Conservation (phyloP, 1,139 yeast genomes). For the Taiozyma sp. region DNA sequence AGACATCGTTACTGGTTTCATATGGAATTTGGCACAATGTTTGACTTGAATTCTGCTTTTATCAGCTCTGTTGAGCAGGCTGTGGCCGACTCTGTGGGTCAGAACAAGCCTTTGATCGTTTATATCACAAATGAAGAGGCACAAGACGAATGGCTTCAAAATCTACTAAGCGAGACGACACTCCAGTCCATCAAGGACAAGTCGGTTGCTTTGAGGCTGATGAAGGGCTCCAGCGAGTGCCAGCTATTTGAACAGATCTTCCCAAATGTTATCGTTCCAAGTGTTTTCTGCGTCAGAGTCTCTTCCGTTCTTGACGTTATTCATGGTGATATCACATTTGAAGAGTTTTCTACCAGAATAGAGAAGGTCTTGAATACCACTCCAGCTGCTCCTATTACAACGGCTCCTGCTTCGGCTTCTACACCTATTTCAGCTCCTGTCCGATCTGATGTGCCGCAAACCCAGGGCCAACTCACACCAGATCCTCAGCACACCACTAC, state of each 20-base stretch:
- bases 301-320: conserved; percentile 44
- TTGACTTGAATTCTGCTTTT: conserved; percentile 17
- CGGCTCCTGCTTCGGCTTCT: neutral
- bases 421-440: neutral
- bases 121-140: conserved; percentile 26
- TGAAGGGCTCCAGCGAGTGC: conserved; percentile 43
- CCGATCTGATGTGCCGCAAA: neutral
- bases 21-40: conserved; percentile 1
- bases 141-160: conserved; percentile 25
- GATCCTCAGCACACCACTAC: conserved; percentile 1
- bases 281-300: conserved; percentile 42
- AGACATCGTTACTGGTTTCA: neutral
- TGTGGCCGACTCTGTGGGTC: conserved; percentile 33
- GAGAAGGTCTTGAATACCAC: conserved; percentile 15
- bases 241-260: conserved; percentile 46
- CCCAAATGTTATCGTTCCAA: conserved; percentile 41
- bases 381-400: neutral
- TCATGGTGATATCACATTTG: conserved; percentile 17
- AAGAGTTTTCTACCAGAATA: conserved; percentile 21
- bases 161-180: conserved; percentile 13
- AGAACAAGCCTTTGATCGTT: conserved; percentile 39
- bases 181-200: conserved; percentile 15
- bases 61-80: conserved; percentile 38
- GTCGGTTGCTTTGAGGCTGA: conserved; percentile 42
- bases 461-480: neutral